phyloP scores from a whole-genome alignment of 495 filamentous ascomycete species.

The Alectoria sarmentosa region DNA sequence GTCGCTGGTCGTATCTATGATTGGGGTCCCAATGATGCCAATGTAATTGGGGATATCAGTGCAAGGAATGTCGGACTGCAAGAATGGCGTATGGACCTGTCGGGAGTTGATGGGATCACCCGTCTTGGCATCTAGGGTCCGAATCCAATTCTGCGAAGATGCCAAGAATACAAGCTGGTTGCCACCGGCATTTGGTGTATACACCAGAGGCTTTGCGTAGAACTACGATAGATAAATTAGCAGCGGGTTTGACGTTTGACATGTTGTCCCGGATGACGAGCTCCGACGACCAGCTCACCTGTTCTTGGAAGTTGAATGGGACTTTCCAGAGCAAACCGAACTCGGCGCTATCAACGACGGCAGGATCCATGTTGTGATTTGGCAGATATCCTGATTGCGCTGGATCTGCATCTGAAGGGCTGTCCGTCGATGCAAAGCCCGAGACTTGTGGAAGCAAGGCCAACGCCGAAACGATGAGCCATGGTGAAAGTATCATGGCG shows the following conservation, averaged over 20 bases:
- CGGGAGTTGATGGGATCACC: conserved; percentile 29
- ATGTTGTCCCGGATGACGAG: neutral
- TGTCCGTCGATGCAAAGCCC: conserved; percentile 18
- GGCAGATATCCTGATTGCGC: conserved; percentile 38
- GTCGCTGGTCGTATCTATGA: conserved; percentile 33
- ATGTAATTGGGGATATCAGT: conserved; percentile 35
- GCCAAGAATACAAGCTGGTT: conserved; percentile 37
- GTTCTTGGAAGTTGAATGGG: conserved; percentile 24
- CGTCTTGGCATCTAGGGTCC: conserved; percentile 34
- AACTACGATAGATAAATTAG: conserved; percentile 19
- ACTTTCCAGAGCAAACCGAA: conserved; percentile 35
- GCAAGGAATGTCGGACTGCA: conserved; percentile 35
- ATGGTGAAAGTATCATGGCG: neutral
- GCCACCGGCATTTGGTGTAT: conserved; percentile 31
- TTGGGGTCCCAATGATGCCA: conserved; percentile 36
- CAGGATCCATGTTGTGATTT: conserved; percentile 42
- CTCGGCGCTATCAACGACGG: conserved; percentile 31
- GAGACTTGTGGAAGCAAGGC: conserved; percentile 7
- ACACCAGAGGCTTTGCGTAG: conserved; percentile 39
- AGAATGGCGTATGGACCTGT: conserved; percentile 32
- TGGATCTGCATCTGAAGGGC: conserved; percentile 35
- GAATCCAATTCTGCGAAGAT: conserved; percentile 34
- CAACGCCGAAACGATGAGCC: neutral
- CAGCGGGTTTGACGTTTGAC: neutral
- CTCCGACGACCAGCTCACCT: neutral